phyloP scores from a whole-genome alignment of 345 rosid genomes.

The Eucalyptus cloeziana region DNA sequence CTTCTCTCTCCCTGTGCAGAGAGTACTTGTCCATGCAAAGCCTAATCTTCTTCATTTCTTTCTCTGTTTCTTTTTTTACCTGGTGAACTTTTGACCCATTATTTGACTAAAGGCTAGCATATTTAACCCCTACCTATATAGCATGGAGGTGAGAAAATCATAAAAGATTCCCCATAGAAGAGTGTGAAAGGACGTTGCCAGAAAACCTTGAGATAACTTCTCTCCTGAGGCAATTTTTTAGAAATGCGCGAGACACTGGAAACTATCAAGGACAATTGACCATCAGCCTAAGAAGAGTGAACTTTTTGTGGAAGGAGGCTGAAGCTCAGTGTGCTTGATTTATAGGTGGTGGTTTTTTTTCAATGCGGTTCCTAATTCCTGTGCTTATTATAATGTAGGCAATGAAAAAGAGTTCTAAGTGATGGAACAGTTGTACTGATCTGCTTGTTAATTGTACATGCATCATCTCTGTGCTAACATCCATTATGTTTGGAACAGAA shows the following conservation, averaged over 20 bases:
- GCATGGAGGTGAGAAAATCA: background rate
- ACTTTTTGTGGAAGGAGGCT: background rate
- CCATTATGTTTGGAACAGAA: slow-evolving; percentile 33
- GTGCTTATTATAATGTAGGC: background rate
- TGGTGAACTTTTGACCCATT: background rate
- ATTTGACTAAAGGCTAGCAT: background rate
- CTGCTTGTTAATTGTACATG: background rate
- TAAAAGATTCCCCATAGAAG: background rate
- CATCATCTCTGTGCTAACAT: background rate
- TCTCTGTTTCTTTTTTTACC: background rate
- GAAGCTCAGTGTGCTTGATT: background rate
- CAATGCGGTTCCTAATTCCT: background rate
- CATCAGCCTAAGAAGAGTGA: background rate
- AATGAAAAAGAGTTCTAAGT: background rate
- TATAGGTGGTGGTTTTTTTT: background rate
- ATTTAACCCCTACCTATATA: background rate
- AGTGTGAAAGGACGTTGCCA: background rate
- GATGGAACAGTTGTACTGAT: background rate
- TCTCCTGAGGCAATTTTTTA: background rate
- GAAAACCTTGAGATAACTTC: background rate
- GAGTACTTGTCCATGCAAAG: background rate
- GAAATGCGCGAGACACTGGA: background rate
- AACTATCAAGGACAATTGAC: background rate
- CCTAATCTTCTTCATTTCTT: background rate
- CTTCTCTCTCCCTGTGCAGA: background rate